These are phyloP conservation scores for Bolboschoenus planiculmis DNA, from an alignment of 176 grass and related monocot species.

Conservation along the genomic window DNA sequence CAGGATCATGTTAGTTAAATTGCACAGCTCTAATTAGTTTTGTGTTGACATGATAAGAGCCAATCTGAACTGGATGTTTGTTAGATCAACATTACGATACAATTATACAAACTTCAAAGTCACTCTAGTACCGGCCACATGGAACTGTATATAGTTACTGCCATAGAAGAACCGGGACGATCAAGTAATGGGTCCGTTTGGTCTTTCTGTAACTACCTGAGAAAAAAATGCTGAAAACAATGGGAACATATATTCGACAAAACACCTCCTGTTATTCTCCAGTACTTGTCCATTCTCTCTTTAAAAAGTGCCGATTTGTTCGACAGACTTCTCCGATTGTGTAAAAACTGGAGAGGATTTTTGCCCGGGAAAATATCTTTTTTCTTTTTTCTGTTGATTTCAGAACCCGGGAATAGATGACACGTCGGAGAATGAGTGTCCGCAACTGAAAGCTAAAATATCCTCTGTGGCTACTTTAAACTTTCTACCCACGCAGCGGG, in stretches of 20 bases:
- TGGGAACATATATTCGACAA: background rate
- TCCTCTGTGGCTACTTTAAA: background rate
- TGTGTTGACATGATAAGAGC: too few relatives aligned
- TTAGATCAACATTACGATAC: background rate
- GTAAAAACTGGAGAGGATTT: background rate
- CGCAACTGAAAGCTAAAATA: background rate
- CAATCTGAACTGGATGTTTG: too few relatives aligned
- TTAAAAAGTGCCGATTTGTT: background rate
- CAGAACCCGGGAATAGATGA: background rate
- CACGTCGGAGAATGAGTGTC: background rate
- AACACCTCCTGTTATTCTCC: background rate
- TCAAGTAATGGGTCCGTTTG: background rate
- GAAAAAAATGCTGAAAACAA: background rate
- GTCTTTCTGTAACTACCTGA: slow-evolving; percentile 8
- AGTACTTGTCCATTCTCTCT: background rate
- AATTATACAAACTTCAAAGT: background rate
- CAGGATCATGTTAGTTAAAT: too few relatives aligned
- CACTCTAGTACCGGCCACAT: background rate
- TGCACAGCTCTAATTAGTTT: too few relatives aligned
- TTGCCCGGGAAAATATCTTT: slow-evolving; percentile 4
- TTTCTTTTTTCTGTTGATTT: background rate
- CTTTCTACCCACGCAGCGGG: background rate
- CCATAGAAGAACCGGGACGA: background rate
- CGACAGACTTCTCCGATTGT: background rate
- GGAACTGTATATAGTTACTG: background rate